Percentiles rank a stretch among this genome's conserved stretches.
Evolutionary conservation across 2,329 filamentous ascomycete species (phyloP).

Genomic region (Plectosphaerella cucumerina): DNA sequence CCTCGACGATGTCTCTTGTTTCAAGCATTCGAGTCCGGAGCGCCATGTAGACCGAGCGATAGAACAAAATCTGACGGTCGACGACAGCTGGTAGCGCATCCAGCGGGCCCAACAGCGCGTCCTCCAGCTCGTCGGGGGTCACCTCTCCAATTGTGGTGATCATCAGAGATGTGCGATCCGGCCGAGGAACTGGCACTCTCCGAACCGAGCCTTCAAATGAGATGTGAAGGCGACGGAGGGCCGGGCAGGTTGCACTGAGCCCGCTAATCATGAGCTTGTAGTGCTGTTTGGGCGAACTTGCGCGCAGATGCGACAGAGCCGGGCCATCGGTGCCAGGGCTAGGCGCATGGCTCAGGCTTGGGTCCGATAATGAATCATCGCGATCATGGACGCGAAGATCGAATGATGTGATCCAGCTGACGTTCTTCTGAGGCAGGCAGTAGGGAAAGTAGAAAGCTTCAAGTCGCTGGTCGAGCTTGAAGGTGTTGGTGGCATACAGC

Average conservation of each 20-base stretch:
- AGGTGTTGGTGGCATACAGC: slow-evolving; percentile 12
- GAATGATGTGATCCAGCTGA: slow-evolving; percentile 11
- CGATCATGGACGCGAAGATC: slow-evolving; percentile 11
- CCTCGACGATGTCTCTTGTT: not conserved
- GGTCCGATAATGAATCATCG: slow-evolving; percentile 9
- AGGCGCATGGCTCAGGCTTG: slow-evolving; percentile 6
- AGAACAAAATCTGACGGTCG: slow-evolving; percentile 10
- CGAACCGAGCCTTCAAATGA: slow-evolving; percentile 12
- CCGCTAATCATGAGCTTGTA: slow-evolving; percentile 7
- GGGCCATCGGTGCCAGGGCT: slow-evolving; percentile 3
- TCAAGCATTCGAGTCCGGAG: not conserved
- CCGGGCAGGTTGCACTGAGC: slow-evolving; percentile 7
- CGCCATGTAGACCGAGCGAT: slow-evolving; percentile 10
- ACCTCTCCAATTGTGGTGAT: slow-evolving; percentile 11
- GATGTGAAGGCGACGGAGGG: slow-evolving; percentile 10
- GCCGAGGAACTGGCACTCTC: slow-evolving; percentile 7
- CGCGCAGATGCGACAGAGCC: slow-evolving; percentile 3
- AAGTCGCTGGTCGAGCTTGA: slow-evolving; percentile 12
- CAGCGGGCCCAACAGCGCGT: slow-evolving; percentile 5
- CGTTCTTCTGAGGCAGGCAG: slow-evolving; percentile 3
- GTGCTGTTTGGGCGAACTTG: slow-evolving; percentile 4
- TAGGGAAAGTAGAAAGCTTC: slow-evolving; percentile 11
- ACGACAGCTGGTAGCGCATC: slow-evolving; percentile 4
- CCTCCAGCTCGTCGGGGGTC: slow-evolving; percentile 5
- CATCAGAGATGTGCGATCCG: slow-evolving; percentile 9